These are phyloP conservation scores for Venturia aucupariae DNA, from an alignment of 2,329 filamentous ascomycete genomes.

Conservation along the genomic window DNA sequence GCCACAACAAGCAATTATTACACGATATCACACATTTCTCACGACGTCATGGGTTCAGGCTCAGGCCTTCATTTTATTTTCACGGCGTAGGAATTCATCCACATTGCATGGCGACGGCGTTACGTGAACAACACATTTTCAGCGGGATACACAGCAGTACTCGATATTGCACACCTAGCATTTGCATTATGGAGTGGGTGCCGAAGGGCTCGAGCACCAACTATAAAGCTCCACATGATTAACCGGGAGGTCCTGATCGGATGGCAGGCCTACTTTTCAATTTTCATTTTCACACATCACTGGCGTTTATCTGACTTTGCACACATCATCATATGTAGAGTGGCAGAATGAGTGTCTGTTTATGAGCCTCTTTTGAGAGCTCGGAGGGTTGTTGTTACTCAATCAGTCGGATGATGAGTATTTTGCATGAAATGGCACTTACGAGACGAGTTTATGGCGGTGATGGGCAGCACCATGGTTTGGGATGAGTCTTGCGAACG, in stretches of 20 bases:
- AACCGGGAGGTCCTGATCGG: not conserved
- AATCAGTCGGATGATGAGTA: not conserved
- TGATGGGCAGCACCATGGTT: not conserved
- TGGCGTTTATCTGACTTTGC: not conserved
- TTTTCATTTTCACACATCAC: not conserved
- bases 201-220: conserved; percentile 8
- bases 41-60: not conserved
- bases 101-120: conserved; percentile 42
- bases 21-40: not conserved
- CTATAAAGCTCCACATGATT: conserved; percentile 3
- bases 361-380: not conserved
- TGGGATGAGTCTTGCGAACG: not conserved
- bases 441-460: not conserved
- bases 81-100: not conserved
- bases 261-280: not conserved
- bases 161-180: not conserved
- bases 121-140: conserved; percentile 23
- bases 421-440: not conserved
- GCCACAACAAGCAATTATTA: not conserved
- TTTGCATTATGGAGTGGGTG: conserved; percentile 7
- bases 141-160: not conserved
- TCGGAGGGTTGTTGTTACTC: not conserved
- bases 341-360: not conserved
- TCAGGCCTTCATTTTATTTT: not conserved
- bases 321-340: not conserved